These are phyloP conservation scores for Davidsoniella virescens DNA, from an alignment of 2,329 filamentous ascomycete species.

Conservation along the genomic window DNA sequence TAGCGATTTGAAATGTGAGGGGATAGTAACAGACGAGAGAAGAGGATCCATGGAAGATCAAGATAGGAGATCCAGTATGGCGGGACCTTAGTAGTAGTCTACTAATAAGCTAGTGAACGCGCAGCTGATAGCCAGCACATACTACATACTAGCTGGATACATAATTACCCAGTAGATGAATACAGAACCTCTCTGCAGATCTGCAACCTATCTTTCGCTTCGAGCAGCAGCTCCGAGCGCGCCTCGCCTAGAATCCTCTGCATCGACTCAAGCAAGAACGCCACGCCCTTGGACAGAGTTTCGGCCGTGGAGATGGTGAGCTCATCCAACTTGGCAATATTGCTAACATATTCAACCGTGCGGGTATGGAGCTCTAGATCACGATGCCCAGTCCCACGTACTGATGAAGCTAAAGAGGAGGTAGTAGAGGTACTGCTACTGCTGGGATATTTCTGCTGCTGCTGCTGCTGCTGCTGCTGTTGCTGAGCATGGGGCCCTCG, in stretches of 20 bases:
- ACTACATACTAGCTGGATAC: neutral
- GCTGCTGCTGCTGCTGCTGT: neutral
- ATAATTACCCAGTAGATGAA: neutral
- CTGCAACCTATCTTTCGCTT: constrained; percentile 6
- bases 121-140: neutral
- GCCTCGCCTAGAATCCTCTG: constrained; percentile 3
- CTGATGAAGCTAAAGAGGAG: neutral
- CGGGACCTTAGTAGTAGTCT: neutral
- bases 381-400: neutral
- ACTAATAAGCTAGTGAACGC: no score
- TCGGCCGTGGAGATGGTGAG: constrained; percentile 47
- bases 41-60: neutral
- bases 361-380: neutral
- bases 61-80: neutral
- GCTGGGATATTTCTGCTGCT: neutral
- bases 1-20: no score
- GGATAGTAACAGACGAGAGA: neutral
- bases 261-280: constrained; percentile 6
- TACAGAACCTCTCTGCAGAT: constrained; percentile 6
- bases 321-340: constrained; percentile 50
- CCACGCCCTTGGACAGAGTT: neutral
- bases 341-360: neutral
- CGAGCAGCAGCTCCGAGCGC: constrained; percentile 5
- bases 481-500: neutral
- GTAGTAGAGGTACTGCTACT: neutral